These are phyloP conservation scores for Ophiocytium majus DNA, from an alignment of 352 stramenopile species.

Conservation along the genomic window DNA sequence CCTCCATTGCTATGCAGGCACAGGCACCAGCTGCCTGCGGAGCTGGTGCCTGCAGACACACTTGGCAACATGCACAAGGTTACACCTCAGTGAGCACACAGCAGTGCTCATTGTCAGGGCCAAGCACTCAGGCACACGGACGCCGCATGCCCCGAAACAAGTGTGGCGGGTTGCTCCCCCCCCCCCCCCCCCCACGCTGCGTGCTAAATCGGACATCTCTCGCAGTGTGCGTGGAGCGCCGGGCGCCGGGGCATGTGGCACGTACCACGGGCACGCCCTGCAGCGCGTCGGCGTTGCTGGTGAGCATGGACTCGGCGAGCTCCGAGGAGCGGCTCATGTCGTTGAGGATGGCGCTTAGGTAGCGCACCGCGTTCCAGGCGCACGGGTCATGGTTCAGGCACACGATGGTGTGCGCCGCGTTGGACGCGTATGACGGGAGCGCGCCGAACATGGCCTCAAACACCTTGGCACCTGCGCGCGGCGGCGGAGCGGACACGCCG, in stretches of 20 bases:
- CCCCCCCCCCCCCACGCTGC: too few relatives aligned
- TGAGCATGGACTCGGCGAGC: slow-evolving; percentile 30
- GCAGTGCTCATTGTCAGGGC: too few relatives aligned
- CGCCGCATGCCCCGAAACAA: too few relatives aligned
- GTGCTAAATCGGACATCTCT: not conserved
- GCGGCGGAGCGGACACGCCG: too few relatives aligned
- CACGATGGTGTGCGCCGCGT: slow-evolving; percentile 24
- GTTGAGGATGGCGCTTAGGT: slow-evolving; percentile 41
- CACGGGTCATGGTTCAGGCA: slow-evolving; percentile 37
- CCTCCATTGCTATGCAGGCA: too few relatives aligned
- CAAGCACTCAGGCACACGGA: too few relatives aligned
- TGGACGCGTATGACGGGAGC: slow-evolving; percentile 37
- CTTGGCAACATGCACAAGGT: too few relatives aligned
- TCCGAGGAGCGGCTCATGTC: slow-evolving; percentile 39
- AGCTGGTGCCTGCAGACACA: too few relatives aligned
- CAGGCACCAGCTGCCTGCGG: too few relatives aligned
- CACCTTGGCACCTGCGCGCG: slow-evolving; percentile 29
- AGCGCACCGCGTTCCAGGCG: slow-evolving; percentile 24
- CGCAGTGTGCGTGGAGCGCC: too few relatives aligned
- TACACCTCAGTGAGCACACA: too few relatives aligned
- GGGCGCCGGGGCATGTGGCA: too few relatives aligned
- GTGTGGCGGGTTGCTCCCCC: not conserved
- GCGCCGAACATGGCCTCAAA: slow-evolving; percentile 47
- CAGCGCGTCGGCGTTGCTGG: slow-evolving; percentile 30
- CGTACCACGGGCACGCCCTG: not conserved